phyloP scores from a whole-genome alignment of 1,139 yeast genomes.

The Yamadazyma sp. region DNA sequence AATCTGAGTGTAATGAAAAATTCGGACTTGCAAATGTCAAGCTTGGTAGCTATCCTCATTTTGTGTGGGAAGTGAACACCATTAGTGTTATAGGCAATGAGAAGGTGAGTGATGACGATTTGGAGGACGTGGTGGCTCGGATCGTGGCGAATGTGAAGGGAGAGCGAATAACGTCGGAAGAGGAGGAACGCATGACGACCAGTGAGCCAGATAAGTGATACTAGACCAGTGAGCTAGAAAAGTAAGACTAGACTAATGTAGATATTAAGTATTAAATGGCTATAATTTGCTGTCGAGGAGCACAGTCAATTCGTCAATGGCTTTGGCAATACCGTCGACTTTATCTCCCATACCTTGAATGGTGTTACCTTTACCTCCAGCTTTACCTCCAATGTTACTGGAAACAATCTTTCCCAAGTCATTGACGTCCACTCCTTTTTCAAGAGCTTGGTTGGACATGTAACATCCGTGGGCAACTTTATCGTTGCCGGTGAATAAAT shows the following conservation, averaged over 20 bases:
- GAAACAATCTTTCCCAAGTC: slow-evolving; percentile 75
- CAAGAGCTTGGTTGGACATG: slow-evolving; percentile 69
- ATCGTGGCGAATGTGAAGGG: slow-evolving; percentile 44
- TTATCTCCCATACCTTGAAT: slow-evolving; percentile 97
- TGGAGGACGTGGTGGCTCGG: slow-evolving; percentile 47
- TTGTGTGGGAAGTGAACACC: slow-evolving; percentile 60
- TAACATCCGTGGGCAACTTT: slow-evolving; percentile 96
- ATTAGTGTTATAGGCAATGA: slow-evolving; percentile 68
- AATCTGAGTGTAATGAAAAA: slow-evolving; percentile 40
- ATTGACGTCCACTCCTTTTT: slow-evolving; percentile 72
- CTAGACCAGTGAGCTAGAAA: slow-evolving; percentile 6
- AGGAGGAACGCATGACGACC: slow-evolving; percentile 44
- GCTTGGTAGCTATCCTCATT: slow-evolving; percentile 84
- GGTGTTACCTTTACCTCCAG: slow-evolving; percentile 97
- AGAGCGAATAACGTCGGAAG: slow-evolving; percentile 54
- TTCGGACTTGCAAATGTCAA: slow-evolving; percentile 47
- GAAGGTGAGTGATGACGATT: slow-evolving; percentile 27
- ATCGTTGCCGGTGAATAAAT: slow-evolving; percentile 77
- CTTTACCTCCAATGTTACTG: slow-evolving; percentile 85
- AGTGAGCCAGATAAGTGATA: slow-evolving; percentile 1
- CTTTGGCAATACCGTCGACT: slow-evolving; percentile 64
- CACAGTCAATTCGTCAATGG: slow-evolving; percentile 66
- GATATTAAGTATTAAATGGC: slow-evolving; percentile 5
- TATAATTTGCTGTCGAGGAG: slow-evolving; percentile 61
- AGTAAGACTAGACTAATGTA: no score